A percentile compares a stretch with the other conserved stretches of the same genome.
Conservation (phyloP, 164 flowering plant species). For the Brasenia schreberi region DNA sequence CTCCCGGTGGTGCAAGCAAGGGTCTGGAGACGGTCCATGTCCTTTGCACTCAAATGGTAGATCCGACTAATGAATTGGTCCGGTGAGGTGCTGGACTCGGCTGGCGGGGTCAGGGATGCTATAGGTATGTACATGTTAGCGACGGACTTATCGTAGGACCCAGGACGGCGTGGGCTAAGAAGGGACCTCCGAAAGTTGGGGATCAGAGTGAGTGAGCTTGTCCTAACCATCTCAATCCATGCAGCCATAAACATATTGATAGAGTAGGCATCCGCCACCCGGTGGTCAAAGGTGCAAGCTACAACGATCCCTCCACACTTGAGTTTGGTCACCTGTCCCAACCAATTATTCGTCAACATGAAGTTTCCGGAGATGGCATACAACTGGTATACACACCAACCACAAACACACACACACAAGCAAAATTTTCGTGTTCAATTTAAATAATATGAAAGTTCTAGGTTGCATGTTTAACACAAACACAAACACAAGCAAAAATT, state of each 20-base stretch:
- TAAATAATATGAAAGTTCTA: background rate
- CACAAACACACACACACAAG: background rate
- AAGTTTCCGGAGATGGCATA: background rate
- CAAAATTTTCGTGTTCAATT: background rate
- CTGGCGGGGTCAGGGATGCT: constrained; percentile 7
- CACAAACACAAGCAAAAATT: background rate
- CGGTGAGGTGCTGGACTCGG: background rate
- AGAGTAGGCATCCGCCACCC: constrained; percentile 42
- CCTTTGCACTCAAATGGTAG: constrained; percentile 13
- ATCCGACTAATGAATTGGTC: constrained; percentile 18
- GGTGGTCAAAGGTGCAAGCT: constrained; percentile 37
- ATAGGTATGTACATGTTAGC: constrained; percentile 16
- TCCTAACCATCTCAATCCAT: constrained; percentile 23
- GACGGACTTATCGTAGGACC: constrained; percentile 5
- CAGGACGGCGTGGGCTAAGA: constrained; percentile 7
- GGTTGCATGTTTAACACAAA: background rate
- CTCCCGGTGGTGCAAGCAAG: constrained; percentile 1
- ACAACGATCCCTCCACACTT: constrained; percentile 39
- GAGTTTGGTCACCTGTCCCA: constrained; percentile 16
- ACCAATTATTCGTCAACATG: background rate
- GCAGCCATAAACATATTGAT: constrained; percentile 36
- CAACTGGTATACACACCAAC: background rate
- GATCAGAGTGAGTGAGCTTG: background rate
- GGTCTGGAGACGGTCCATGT: constrained; percentile 10
- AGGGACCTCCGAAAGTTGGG: constrained; percentile 8